Evolutionary conservation across 345 rosid species (phyloP).

Genomic region (Murraya paniculata): DNA sequence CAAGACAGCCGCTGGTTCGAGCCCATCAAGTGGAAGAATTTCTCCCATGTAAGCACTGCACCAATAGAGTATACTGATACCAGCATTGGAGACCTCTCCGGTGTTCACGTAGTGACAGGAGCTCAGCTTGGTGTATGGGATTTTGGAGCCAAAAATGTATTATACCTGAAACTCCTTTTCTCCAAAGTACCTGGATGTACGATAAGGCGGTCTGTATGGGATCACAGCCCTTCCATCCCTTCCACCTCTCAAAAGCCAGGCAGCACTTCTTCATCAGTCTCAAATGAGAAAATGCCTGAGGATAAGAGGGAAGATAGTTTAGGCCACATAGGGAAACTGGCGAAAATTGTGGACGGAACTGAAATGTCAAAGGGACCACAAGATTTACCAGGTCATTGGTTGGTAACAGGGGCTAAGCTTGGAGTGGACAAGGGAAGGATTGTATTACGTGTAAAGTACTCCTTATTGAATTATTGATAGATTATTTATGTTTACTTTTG

Average conservation of each 20-base stretch:
- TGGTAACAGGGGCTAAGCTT: conserved; percentile 97
- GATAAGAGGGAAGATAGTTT: conserved; percentile 69
- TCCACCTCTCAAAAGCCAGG: conserved; percentile 30
- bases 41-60: conserved; percentile 98
- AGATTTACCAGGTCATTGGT: conserved; percentile 95
- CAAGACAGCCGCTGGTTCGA: conserved; percentile 99
- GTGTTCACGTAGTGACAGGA: conserved; percentile 91
- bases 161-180: conserved; percentile 90
- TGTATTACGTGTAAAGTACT: conserved; percentile 86
- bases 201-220: conserved; percentile 94
- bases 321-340: conserved; percentile 55
- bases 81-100: conserved; percentile 89
- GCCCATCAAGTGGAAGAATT: conserved; percentile 97
- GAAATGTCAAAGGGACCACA: conserved; percentile 95
- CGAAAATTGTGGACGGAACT: conserved; percentile 71
- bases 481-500: conserved; percentile 11
- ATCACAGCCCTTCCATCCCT: conserved; percentile 67
- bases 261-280: conserved; percentile 60
- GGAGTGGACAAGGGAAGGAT: conserved; percentile 94
- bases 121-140: conserved; percentile 97
- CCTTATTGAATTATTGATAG: conserved; percentile 78
- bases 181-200: conserved; percentile 95
- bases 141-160: conserved; percentile 85
- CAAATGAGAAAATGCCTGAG: conserved; percentile 33
- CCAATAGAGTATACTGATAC: conserved; percentile 82